Percentiles rank a stretch among this genome's conserved stretches.
phyloP scores from a whole-genome alignment of 2,329 filamentous ascomycete genomes.

The Scytalidium lignicola region DNA sequence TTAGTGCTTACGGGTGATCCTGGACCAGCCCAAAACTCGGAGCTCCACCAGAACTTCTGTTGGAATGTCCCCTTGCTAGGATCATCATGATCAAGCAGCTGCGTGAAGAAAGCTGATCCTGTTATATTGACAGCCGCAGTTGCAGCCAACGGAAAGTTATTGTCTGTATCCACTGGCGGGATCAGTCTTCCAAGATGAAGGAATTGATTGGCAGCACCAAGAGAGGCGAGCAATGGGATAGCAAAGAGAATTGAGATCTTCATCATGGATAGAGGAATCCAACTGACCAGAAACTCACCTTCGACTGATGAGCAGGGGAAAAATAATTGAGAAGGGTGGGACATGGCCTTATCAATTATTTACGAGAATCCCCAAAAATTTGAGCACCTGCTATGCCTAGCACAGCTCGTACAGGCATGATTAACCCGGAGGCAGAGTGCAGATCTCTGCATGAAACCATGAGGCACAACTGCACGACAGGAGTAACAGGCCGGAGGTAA shows the following conservation, averaged over 20 bases:
- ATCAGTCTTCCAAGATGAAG: slow-evolving; percentile 14
- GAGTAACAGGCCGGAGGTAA: background rate
- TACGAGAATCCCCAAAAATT: background rate
- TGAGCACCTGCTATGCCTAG: background rate
- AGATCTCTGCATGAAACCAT: background rate
- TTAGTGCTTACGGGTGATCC: slow-evolving; percentile 43
- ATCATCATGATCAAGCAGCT: slow-evolving; percentile 54
- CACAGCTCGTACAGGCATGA: background rate
- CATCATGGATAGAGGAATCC: slow-evolving; percentile 13
- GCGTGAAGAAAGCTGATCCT: slow-evolving; percentile 27
- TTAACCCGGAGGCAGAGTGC: background rate
- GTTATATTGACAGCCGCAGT: slow-evolving; percentile 10
- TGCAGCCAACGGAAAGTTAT: slow-evolving; percentile 8
- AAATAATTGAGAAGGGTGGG: background rate
- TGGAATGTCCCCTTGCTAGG: slow-evolving; percentile 49
- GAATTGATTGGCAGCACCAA: slow-evolving; percentile 15
- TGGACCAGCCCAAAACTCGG: slow-evolving; percentile 46
- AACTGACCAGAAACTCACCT: background rate
- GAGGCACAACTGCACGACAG: background rate
- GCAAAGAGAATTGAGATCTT: slow-evolving; percentile 19
- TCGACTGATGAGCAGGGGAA: background rate
- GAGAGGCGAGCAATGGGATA: slow-evolving; percentile 11
- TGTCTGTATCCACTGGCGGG: slow-evolving; percentile 17
- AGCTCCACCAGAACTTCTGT: slow-evolving; percentile 49
- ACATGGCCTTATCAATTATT: background rate